Conservation (phyloP, 202 grass and related monocot genomes). For the Schoenoplectus triqueter region DNA sequence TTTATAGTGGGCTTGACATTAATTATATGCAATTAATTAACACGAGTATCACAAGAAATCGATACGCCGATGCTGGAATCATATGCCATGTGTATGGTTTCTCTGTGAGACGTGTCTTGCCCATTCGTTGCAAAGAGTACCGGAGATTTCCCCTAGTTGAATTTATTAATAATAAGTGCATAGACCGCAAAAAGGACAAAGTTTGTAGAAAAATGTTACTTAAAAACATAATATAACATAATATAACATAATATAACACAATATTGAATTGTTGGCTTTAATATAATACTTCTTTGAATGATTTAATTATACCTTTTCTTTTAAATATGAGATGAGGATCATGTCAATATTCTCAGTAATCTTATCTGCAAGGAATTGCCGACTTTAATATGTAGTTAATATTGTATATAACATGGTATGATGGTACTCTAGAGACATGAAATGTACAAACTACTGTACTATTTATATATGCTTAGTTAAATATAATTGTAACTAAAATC, state of each 20-base stretch:
- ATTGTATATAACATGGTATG: background rate
- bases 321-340: background rate
- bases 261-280: background rate
- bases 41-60: background rate
- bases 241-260: background rate
- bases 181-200: no score
- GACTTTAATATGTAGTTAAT: background rate
- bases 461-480: no score
- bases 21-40: slow-evolving; percentile 19
- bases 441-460: background rate
- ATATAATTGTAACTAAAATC: no score
- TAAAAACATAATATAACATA: background rate
- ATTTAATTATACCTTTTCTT: no score
- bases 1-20: slow-evolving; percentile 26
- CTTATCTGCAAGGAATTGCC: background rate
- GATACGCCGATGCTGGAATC: background rate
- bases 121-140: background rate
- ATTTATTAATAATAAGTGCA: background rate
- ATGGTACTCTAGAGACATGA: background rate
- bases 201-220: background rate
- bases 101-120: background rate
- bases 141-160: background rate
- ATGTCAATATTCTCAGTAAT: background rate
- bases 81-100: slow-evolving; percentile 11
- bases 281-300: background rate